Base-by-base conservation (phyloP, 2,329 filamentous ascomycete genomes). In the Dichotomopilus funicola region DNA sequence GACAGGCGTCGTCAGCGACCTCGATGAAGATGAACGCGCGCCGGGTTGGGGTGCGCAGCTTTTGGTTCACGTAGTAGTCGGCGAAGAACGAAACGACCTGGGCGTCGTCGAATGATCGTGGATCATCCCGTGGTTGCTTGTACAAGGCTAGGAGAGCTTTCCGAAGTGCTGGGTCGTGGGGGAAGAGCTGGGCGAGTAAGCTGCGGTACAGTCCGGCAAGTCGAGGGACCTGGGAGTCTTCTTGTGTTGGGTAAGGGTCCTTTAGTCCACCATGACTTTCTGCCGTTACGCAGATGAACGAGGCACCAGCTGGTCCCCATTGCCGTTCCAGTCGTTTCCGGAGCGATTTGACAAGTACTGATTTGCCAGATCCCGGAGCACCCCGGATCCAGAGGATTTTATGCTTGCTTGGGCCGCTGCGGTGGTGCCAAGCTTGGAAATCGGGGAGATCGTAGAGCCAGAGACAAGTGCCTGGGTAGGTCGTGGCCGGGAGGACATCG, bases 21-120 rank as follows among this genome's bases (percentile, higher is more conserved):
- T 70, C 68, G 46, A 70, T 62, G n/a, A 70, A 65, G 34, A 70
- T 60, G 35, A 70, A 71, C 0, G 65, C 68, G 10, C 67, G 58
- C 33, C 64, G 59, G 6, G 61, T 55, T 0, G 65, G 60, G 0
- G 64, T 68, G 13, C 67, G 62, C 35, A 68, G 61, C 27, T 53
- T 59, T 5, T 61, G 57, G 49, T 62, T 58, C 51, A 66, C 61
- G 55, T 69, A 70, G 41, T 68, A 62, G 55, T 69, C 66, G 10
- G 65, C 58, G 53, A 71, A 70, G 56, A 70, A 68, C 1, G 62
- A 62, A 12, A 66, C 64, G 4, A 71, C 40, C 6, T 65, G 58
- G 3, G 63, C 60, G 51, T 69, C 68, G 49, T 67, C 65, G 2
- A 69, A 51, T 0, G 48, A 47, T 13, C 47, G 57, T 4, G 57